These are phyloP conservation scores for Xerocomellus dryophilus DNA, from an alignment of 768 basidiomycete species.

Conservation along the genomic window DNA sequence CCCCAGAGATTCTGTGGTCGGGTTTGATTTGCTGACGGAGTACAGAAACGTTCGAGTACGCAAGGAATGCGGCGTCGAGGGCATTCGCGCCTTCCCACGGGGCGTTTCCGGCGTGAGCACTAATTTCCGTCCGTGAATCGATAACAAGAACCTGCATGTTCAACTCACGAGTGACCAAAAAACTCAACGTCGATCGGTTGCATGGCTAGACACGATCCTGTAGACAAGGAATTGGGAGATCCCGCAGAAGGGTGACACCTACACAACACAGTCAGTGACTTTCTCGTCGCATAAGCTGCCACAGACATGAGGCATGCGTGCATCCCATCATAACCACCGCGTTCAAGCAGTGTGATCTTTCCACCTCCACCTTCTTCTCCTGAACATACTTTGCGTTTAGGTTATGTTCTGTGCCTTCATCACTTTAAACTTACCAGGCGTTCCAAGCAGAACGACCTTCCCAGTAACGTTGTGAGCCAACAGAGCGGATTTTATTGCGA, in stretches of 20 bases:
- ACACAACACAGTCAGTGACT: slow-evolving; percentile 9
- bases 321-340: slow-evolving; percentile 79
- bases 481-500: slow-evolving; percentile 70
- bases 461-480: slow-evolving; percentile 60
- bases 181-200: slow-evolving; percentile 68
- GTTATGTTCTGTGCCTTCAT: neutral
- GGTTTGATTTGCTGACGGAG: slow-evolving; percentile 88
- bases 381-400: slow-evolving; percentile 26
- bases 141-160: neutral
- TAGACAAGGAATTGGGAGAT: slow-evolving; percentile 43
- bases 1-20: slow-evolving; percentile 73
- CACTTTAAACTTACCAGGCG: slow-evolving; percentile 50
- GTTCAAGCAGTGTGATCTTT: slow-evolving; percentile 69
- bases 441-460: slow-evolving; percentile 72
- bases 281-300: slow-evolving; percentile 6
- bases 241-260: slow-evolving; percentile 78
- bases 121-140: slow-evolving; percentile 27
- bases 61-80: slow-evolving; percentile 82
- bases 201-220: slow-evolving; percentile 59
- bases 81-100: slow-evolving; percentile 89
- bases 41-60: slow-evolving; percentile 74
- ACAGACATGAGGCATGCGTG: slow-evolving; percentile 73
- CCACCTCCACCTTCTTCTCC: slow-evolving; percentile 81
- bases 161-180: slow-evolving; percentile 64
- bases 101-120: slow-evolving; percentile 75